Evolutionary conservation across 2,329 filamentous ascomycete genomes (phyloP).

Genomic region (Aspergillus brunneoviolaceus): DNA sequence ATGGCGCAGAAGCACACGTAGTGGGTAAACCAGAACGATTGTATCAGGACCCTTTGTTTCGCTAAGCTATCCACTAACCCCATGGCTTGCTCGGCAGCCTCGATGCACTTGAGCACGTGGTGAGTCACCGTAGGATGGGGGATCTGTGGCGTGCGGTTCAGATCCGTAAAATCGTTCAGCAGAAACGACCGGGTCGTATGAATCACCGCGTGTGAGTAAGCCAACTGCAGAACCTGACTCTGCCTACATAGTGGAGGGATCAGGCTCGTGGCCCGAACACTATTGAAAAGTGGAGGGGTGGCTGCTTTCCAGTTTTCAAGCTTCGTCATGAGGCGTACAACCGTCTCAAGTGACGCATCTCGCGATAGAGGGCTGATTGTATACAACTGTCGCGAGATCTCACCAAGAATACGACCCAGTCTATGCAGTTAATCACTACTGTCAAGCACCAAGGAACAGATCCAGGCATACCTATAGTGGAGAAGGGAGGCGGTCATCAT

Average conservation of each 20-base stretch:
- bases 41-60: constrained; percentile 36
- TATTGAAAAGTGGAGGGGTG: constrained; percentile 37
- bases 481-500: constrained; percentile 44
- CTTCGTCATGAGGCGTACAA: constrained; percentile 34
- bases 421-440: constrained; percentile 20
- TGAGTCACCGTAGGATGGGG: constrained; percentile 34
- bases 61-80: constrained; percentile 37
- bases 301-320: constrained; percentile 40
- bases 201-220: constrained; percentile 41
- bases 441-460: not conserved
- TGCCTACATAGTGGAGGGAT: constrained; percentile 41
- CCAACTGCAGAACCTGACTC: constrained; percentile 40
- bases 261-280: constrained; percentile 36
- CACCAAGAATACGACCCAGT: constrained; percentile 53
- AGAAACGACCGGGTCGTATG: constrained; percentile 40
- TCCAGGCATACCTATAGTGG: constrained; percentile 33
- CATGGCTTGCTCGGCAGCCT: constrained; percentile 44
- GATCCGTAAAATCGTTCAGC: constrained; percentile 38
- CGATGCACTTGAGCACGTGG: constrained; percentile 45
- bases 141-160: constrained; percentile 31
- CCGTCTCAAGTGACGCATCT: constrained; percentile 33
- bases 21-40: constrained; percentile 47
- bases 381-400: constrained; percentile 49
- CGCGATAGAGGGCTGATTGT: constrained; percentile 34
- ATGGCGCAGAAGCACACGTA: constrained; percentile 46